phyloP scores from a whole-genome alignment of 768 basidiomycete species.

The Termitomyces sp. region DNA sequence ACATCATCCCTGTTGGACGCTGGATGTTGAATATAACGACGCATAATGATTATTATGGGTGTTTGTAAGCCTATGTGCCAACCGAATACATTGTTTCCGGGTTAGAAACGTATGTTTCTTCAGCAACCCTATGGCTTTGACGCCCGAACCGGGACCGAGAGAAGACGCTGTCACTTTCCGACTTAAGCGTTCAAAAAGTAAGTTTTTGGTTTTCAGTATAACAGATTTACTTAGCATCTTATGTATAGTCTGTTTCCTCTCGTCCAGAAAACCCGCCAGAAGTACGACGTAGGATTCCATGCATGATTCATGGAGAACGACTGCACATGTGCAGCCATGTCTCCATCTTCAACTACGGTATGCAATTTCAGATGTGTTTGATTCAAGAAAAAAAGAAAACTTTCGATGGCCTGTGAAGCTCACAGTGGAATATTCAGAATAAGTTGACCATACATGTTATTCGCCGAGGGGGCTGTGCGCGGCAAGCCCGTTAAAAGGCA shows the following conservation, averaged over 20 bases:
- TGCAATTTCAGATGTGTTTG: not conserved
- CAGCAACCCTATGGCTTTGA: not conserved
- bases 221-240: not conserved
- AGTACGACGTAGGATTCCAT: too few relatives aligned
- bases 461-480: not conserved
- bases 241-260: not conserved
- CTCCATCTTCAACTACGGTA: not conserved
- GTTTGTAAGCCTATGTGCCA: not conserved
- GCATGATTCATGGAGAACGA: not conserved
- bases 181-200: not conserved
- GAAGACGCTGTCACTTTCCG: not conserved
- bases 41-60: not conserved
- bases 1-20: not conserved
- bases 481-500: not conserved
- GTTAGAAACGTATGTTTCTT: not conserved
- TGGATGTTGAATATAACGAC: conserved; percentile 1
- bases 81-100: not conserved
- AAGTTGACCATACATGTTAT: not conserved
- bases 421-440: not conserved
- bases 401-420: too few relatives aligned
- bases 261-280: not conserved
- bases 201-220: not conserved
- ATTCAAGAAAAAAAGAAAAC: not conserved
- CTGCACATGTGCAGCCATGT: too few relatives aligned
- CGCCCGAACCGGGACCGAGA: too few relatives aligned